Evolutionary conservation across 148 eudicot genomes (phyloP).

Genomic region (Pouteria glomerata): DNA sequence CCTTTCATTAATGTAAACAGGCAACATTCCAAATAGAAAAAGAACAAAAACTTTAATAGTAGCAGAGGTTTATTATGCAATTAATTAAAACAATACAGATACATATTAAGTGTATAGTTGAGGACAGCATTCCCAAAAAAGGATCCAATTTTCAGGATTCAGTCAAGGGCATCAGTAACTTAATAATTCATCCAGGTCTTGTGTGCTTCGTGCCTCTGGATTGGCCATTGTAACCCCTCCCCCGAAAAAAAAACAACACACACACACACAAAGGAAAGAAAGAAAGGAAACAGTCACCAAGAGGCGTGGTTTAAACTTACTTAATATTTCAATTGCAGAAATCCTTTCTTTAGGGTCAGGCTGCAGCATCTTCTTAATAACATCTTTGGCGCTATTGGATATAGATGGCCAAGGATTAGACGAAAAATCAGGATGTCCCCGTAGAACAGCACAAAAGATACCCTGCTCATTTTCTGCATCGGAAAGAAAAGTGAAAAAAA

Average conservation of each 20-base stretch:
- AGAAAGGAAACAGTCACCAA: not conserved
- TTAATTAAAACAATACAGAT: not conserved
- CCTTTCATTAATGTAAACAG: not conserved
- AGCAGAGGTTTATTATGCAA: not conserved
- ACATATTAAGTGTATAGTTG: not conserved
- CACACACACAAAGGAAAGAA: not conserved
- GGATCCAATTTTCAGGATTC: not conserved
- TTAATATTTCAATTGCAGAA: conserved; percentile 74
- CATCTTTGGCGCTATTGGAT: conserved; percentile 90
- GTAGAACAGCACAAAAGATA: conserved; percentile 73
- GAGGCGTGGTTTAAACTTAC: conserved; percentile 40
- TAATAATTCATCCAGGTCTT: not conserved
- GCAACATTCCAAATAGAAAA: not conserved
- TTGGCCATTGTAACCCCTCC: not conserved
- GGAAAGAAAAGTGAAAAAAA: conserved; percentile 8
- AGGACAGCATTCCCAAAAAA: not conserved
- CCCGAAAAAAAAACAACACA: no score
- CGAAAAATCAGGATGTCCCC: conserved; percentile 80
- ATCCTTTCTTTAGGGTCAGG: conserved; percentile 84
- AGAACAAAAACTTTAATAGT: not conserved
- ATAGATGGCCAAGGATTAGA: conserved; percentile 97
- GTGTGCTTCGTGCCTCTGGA: not conserved
- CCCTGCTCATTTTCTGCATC: conserved; percentile 85
- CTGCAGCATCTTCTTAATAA: conserved; percentile 83
- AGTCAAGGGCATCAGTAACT: not conserved